Base-by-base conservation (phyloP, 805 yeast genomes). In the Ogataea glucozyma region DNA sequence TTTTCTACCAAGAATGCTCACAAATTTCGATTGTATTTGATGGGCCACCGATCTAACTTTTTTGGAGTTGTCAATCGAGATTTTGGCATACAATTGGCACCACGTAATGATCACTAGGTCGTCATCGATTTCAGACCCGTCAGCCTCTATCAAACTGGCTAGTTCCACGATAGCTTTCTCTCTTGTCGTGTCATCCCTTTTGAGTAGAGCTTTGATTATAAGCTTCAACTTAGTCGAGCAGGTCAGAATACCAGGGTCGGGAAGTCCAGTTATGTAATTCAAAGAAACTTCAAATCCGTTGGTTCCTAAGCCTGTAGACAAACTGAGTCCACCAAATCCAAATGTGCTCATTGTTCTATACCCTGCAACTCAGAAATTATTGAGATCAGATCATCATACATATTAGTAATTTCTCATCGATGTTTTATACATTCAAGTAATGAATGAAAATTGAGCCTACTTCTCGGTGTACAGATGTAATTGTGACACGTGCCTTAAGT, bases 41-140 rank as follows among this genome's bases (percentile, higher is more conserved):
- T 88, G 96, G 3, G 88, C 61, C 14, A 71, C 57, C 7, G 66
- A 44, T 43, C 97, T 72, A 1, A 88, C 85, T 11, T 66, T 65
- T 49, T 83, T 78, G 2, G 90, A 80, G 41, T 77, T 78, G 47
- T 86, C 93, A 5, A 84, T 71, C 2, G 93, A 73, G 21, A 90
- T 66, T 56, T 88, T 87, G 0, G 97, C 84, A 56, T 87, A 91
- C 16, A 88, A 51, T 61, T 88, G 96, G 34, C 87, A 72, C 95
- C 88, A 87, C 26, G 81, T 75, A 39, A 71, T 72, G n/a, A 75
- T 61, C 14, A 75, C 73, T 19, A 77, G 53, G 40, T 81, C 85
- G 48, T 83, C 82, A n/a, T 70, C 57, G 12, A 69, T 38, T 2
- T 61, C 53, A 1, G 49, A 46, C 4, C 53, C 46, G 23, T 59